A percentile compares a stretch with the other conserved stretches of the same genome.
Evolutionary conservation across 169 alveolate species (phyloP).

Genomic region (Plasmodium falciparum): DNA sequence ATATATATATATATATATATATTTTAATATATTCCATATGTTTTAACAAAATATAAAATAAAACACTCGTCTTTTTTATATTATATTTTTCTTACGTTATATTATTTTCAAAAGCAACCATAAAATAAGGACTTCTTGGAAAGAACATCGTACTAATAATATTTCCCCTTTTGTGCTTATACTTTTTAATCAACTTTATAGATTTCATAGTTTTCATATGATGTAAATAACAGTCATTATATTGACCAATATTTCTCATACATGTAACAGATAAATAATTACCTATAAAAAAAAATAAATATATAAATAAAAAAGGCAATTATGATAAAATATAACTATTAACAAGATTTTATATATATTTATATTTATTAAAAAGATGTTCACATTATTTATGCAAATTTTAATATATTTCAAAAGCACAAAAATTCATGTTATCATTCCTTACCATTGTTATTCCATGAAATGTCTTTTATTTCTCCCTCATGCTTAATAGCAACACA

Average conservation of each 20-base stretch:
- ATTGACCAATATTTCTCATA: conserved; percentile 61
- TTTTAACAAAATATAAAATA: neutral
- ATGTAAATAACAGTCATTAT: conserved; percentile 60
- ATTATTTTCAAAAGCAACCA: conserved; percentile 67
- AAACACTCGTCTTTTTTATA: neutral
- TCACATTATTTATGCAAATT: too few species aligned
- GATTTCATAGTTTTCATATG: conserved; percentile 74
- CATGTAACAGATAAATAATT: conserved; percentile 76
- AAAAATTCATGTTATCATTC: too few species aligned
- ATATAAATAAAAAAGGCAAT: too few species aligned
- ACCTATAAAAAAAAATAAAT: conserved; percentile 16
- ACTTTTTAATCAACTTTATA: conserved; percentile 67
- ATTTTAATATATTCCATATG: neutral
- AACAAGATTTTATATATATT: neutral
- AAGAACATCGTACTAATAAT: conserved; percentile 65
- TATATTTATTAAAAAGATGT: neutral
- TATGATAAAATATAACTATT: neutral
- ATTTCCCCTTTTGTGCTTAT: conserved; percentile 72
- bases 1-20: neutral
- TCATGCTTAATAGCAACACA: conserved; percentile 73
- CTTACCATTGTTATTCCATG: conserved; percentile 72
- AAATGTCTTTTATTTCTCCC: conserved; percentile 37
- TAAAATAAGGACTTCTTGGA: conserved; percentile 55
- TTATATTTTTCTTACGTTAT: conserved; percentile 42
- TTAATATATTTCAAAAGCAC: too few species aligned